Percentiles rank a stretch among this genome's conserved stretches.
These are phyloP conservation scores for Diospyros kaki DNA, from an alignment of 148 eudicot genomes.

Conservation along the genomic window DNA sequence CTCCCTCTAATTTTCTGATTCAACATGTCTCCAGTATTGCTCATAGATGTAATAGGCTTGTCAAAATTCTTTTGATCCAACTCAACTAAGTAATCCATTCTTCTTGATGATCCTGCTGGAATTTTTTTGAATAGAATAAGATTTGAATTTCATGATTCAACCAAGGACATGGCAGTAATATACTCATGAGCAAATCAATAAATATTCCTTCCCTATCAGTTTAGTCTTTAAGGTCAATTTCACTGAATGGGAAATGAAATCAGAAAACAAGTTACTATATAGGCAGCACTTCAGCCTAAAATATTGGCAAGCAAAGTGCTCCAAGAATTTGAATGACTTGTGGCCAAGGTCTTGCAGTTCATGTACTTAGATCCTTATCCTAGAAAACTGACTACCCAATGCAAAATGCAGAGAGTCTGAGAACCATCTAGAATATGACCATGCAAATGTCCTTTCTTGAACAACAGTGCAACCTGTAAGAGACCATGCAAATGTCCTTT, in stretches of 20 bases:
- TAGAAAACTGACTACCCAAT: background rate
- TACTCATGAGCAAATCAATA: background rate
- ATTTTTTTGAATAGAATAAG: background rate
- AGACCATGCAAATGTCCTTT: background rate
- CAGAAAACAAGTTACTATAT: background rate
- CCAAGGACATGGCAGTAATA: background rate
- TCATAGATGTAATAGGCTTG: conserved; percentile 8
- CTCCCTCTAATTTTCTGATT: conserved; percentile 8
- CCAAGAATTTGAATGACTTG: background rate
- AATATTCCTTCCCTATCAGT: background rate
- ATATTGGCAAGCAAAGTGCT: background rate
- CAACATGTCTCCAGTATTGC: background rate
- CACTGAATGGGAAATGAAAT: background rate
- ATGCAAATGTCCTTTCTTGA: background rate
- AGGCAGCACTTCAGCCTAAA: background rate
- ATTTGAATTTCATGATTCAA: background rate
- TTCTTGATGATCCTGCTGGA: conserved; percentile 29
- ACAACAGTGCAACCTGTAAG: background rate
- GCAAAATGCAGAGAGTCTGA: background rate
- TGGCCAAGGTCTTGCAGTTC: background rate
- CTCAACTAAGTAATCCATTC: conserved; percentile 28
- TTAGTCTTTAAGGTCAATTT: background rate
- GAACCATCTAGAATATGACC: background rate
- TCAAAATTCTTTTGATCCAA: conserved; percentile 21
- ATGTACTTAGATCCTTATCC: background rate